phyloP scores from a whole-genome alignment of 192 early-diverging fungal species.

The Podila minutissima region DNA sequence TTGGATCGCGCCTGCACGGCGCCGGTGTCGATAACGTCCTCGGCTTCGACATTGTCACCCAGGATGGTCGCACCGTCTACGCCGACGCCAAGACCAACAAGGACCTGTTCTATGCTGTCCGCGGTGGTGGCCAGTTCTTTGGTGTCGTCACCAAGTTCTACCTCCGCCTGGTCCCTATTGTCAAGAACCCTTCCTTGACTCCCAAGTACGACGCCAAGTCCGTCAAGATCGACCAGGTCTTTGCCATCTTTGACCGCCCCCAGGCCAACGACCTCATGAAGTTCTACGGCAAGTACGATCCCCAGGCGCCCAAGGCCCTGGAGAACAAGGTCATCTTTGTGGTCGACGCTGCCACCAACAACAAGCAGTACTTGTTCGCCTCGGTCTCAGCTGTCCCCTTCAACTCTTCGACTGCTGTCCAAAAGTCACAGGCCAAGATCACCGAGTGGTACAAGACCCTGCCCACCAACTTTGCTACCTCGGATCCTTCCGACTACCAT shows the following conservation, averaged over 20 bases:
- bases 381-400: slow-evolving; percentile 41
- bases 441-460: slow-evolving; percentile 44
- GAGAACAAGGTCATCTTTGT: slow-evolving; percentile 49
- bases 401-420: slow-evolving; percentile 35
- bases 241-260: slow-evolving; percentile 52
- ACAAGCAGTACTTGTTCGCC: slow-evolving; percentile 48
- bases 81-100: slow-evolving; percentile 37
- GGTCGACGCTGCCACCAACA: slow-evolving; percentile 28
- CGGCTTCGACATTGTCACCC: slow-evolving; percentile 42
- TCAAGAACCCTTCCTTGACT: slow-evolving; percentile 39
- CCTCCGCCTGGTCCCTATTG: slow-evolving; percentile 40
- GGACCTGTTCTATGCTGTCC: slow-evolving; percentile 48
- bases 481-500: slow-evolving; percentile 28
- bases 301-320: slow-evolving; percentile 39
- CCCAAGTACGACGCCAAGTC: slow-evolving; percentile 32
- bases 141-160: slow-evolving; percentile 46
- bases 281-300: slow-evolving; percentile 48
- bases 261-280: slow-evolving; percentile 23
- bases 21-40: slow-evolving; percentile 50
- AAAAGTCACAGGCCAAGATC: slow-evolving; percentile 39
- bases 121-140: slow-evolving; percentile 52
- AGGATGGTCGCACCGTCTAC: slow-evolving; percentile 26
- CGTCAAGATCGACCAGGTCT: slow-evolving; percentile 45
- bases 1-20: slow-evolving; percentile 38
- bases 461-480: slow-evolving; percentile 45